A percentile compares a stretch with the other conserved stretches of the same genome.
Conservation (phyloP, 2,329 filamentous ascomycete genomes). For the Beauveria brongniartii region DNA sequence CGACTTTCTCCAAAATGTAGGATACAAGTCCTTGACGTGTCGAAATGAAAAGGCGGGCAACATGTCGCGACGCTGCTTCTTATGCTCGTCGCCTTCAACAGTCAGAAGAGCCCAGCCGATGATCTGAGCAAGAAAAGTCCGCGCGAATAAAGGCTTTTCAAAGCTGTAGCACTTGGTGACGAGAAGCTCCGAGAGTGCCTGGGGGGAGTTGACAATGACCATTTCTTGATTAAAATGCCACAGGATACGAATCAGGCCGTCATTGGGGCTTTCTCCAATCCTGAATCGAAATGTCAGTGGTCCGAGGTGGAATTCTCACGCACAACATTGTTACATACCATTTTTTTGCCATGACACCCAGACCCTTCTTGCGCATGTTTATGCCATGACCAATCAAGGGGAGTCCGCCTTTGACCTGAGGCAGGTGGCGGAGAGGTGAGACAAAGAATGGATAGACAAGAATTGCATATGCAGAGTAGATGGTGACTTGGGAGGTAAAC, state of each 20-base stretch:
- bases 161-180: slow-evolving; percentile 60
- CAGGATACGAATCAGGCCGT: slow-evolving; percentile 57
- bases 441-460: slow-evolving; percentile 30
- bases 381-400: slow-evolving; percentile 7
- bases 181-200: slow-evolving; percentile 56
- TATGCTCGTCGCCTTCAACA: slow-evolving; percentile 26
- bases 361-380: neutral
- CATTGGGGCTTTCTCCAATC: slow-evolving; percentile 50
- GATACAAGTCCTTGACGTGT: slow-evolving; percentile 26
- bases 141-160: slow-evolving; percentile 40
- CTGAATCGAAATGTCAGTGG: slow-evolving; percentile 24
- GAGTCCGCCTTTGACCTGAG: slow-evolving; percentile 25
- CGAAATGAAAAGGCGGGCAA: slow-evolving; percentile 24
- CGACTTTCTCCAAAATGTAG: slow-evolving; percentile 25
- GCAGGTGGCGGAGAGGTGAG: slow-evolving; percentile 32
- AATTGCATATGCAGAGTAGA: slow-evolving; percentile 24
- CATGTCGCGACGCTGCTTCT: slow-evolving; percentile 24
- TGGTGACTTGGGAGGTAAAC: neutral
- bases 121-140: slow-evolving; percentile 73
- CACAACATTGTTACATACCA: slow-evolving; percentile 47
- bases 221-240: slow-evolving; percentile 51
- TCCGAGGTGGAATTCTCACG: neutral
- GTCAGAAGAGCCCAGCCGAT: slow-evolving; percentile 52
- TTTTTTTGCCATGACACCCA: slow-evolving; percentile 41
- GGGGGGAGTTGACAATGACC: slow-evolving; percentile 47